phyloP scores from a whole-genome alignment of 129 eudicot genomes.

The Scalesia atractyloides region DNA sequence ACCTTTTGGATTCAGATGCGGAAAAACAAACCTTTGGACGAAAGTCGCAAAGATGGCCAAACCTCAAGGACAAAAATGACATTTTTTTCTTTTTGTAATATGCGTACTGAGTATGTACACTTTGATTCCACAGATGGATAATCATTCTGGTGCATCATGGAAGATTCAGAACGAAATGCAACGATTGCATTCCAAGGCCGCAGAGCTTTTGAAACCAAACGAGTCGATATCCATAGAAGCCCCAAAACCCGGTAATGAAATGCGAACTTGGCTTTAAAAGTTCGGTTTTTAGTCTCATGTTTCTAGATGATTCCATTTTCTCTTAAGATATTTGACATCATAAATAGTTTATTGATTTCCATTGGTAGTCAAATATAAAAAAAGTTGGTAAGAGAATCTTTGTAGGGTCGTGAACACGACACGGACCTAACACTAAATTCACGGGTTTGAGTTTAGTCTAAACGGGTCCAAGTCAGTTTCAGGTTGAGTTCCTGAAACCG shows the following conservation, averaged over 20 bases:
- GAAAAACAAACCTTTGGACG: too few relatives aligned
- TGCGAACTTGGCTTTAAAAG: conserved; percentile 17
- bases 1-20: too few relatives aligned
- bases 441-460: too few relatives aligned
- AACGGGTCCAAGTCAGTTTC: too few relatives aligned
- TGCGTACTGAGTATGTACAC: background rate
- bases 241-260: conserved; percentile 29
- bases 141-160: conserved; percentile 79
- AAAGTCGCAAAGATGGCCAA: too few relatives aligned
- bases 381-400: background rate
- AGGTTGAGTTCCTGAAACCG: too few relatives aligned
- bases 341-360: background rate
- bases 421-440: too few relatives aligned
- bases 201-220: conserved; percentile 29
- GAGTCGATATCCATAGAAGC: conserved; percentile 13
- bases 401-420: too few relatives aligned
- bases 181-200: conserved; percentile 74
- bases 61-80: too few relatives aligned
- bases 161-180: conserved; percentile 77
- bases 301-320: conserved; percentile 8
- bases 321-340: background rate
- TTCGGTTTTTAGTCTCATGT: conserved; percentile 33
- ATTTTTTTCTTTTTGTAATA: background rate
- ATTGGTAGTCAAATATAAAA: background rate
- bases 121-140: conserved; percentile 45